phyloP scores from a whole-genome alignment of 1,139 yeast genomes.

The Kodamaea plutei region DNA sequence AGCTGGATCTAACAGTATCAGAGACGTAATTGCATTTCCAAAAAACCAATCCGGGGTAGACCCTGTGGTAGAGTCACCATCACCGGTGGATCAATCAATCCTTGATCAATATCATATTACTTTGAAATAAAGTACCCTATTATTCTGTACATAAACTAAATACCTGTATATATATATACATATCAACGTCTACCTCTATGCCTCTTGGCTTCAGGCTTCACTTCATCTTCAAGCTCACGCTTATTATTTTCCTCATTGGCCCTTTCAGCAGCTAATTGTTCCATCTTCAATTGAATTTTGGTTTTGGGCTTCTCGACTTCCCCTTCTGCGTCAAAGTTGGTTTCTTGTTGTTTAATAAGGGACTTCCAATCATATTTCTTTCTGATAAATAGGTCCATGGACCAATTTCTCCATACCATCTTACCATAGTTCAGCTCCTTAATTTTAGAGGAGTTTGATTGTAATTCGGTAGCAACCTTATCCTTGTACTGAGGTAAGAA shows the following conservation, averaged over 20 bases:
- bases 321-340: slow-evolving; percentile 34
- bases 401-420: slow-evolving; percentile 94
- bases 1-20: slow-evolving; percentile 64
- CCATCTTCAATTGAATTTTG: slow-evolving; percentile 45
- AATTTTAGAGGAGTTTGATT: slow-evolving; percentile 58
- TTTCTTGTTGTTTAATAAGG: slow-evolving; percentile 66
- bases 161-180: not conserved
- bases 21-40: slow-evolving; percentile 96
- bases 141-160: slow-evolving; percentile 1
- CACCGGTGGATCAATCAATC: slow-evolving; percentile 48
- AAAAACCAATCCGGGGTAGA: slow-evolving; percentile 87
- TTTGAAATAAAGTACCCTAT: not conserved
- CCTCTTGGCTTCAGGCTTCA: slow-evolving; percentile 18
- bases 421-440: slow-evolving; percentile 86
- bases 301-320: slow-evolving; percentile 26
- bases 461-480: slow-evolving; percentile 68
- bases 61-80: slow-evolving; percentile 84
- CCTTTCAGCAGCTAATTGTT: slow-evolving; percentile 32
- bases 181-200: slow-evolving; percentile 24
- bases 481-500: slow-evolving; percentile 83
- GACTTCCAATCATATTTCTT: slow-evolving; percentile 82
- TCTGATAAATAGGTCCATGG: slow-evolving; percentile 70
- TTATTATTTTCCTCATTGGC: slow-evolving; percentile 20
- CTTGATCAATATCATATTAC: slow-evolving; percentile 49
- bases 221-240: slow-evolving; percentile 17